phyloP scores from a whole-genome alignment of 1,284 basidiomycete genomes.

The Boletus mariae region DNA sequence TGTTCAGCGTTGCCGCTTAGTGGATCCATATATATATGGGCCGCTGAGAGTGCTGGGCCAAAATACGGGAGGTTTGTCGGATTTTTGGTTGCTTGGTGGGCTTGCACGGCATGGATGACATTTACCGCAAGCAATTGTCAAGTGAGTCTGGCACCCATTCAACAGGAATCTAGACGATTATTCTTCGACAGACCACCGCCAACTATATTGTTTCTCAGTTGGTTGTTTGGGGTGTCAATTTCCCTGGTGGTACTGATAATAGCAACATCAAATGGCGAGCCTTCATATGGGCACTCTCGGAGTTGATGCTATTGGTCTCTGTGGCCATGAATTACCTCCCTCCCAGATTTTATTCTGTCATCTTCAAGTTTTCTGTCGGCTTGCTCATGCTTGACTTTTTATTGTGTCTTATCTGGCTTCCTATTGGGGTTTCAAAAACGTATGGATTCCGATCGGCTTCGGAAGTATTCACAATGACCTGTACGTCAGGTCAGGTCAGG shows the following conservation, averaged over 20 bases:
- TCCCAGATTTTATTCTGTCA: conserved; percentile 61
- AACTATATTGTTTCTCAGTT: conserved; percentile 83
- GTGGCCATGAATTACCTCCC: conserved; percentile 82
- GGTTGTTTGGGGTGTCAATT: conserved; percentile 73
- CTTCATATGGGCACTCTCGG: conserved; percentile 77
- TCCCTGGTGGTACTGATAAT: conserved; percentile 70
- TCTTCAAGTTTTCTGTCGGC: conserved; percentile 71
- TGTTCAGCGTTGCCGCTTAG: conserved; percentile 83
- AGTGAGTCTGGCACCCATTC: conserved; percentile 36
- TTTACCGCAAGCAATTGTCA: conserved; percentile 82
- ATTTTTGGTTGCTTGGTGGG: conserved; percentile 87
- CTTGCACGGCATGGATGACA: conserved; percentile 87
- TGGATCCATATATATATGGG: conserved; percentile 89
- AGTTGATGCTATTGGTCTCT: conserved; percentile 61
- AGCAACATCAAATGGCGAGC: conserved; percentile 79
- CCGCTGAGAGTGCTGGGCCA: conserved; percentile 81
- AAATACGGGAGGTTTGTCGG: conserved; percentile 81
- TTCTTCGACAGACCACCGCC: conserved; percentile 59
- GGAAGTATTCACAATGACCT: conserved; percentile 79
- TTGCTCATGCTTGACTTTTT: conserved; percentile 82
- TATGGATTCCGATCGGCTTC: conserved; percentile 78
- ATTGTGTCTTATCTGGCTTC: conserved; percentile 83
- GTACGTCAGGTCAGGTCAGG: conserved; percentile 42
- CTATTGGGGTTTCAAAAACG: conserved; percentile 78
- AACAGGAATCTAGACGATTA: not conserved